These are phyloP conservation scores for Malbranchea cinnamomea DNA, from an alignment of 2,329 filamentous ascomycete species.

Conservation along the genomic window DNA sequence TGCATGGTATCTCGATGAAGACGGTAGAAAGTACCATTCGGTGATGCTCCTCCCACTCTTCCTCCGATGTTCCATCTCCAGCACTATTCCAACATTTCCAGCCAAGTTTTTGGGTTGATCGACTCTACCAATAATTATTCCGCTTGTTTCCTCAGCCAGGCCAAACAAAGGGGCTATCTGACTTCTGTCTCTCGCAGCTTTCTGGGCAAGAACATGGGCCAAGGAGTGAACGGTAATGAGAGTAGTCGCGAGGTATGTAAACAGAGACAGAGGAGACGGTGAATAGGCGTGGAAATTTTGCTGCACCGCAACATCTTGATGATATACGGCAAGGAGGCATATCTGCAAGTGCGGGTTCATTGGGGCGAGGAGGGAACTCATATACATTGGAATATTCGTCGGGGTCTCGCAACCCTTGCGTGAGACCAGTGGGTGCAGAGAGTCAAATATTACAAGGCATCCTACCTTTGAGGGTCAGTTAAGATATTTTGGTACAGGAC, in stretches of 20 bases:
- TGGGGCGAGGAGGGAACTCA: slow-evolving; percentile 54
- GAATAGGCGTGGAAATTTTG: slow-evolving; percentile 27
- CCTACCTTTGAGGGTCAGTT: slow-evolving; percentile 32
- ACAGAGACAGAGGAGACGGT: slow-evolving; percentile 54
- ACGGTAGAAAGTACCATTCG: slow-evolving; percentile 50
- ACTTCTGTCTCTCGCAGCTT: slow-evolving; percentile 62
- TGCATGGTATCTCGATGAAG: slow-evolving; percentile 29
- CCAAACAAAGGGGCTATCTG: slow-evolving; percentile 65
- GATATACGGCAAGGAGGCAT: slow-evolving; percentile 67
- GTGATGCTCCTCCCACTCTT: slow-evolving; percentile 64
- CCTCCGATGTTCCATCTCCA: slow-evolving; percentile 75
- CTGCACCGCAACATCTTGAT: slow-evolving; percentile 57
- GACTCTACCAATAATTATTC: slow-evolving; percentile 53
- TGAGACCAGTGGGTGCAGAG: slow-evolving; percentile 49
- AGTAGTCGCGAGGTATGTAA: slow-evolving; percentile 79
- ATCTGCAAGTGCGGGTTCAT: slow-evolving; percentile 25
- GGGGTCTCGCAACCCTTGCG: slow-evolving; percentile 28
- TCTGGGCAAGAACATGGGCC: slow-evolving; percentile 56
- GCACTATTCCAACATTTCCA: slow-evolving; percentile 48
- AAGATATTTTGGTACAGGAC: slow-evolving; percentile 1
- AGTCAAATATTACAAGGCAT: slow-evolving; percentile 65
- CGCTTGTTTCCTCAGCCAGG: slow-evolving; percentile 61
- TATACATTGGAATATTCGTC: slow-evolving; percentile 49
- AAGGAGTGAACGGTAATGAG: slow-evolving; percentile 62
- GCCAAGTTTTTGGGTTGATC: slow-evolving; percentile 20